Conservation (phyloP, 345 rosid genomes). For the Noccaea bulbosa region DNA sequence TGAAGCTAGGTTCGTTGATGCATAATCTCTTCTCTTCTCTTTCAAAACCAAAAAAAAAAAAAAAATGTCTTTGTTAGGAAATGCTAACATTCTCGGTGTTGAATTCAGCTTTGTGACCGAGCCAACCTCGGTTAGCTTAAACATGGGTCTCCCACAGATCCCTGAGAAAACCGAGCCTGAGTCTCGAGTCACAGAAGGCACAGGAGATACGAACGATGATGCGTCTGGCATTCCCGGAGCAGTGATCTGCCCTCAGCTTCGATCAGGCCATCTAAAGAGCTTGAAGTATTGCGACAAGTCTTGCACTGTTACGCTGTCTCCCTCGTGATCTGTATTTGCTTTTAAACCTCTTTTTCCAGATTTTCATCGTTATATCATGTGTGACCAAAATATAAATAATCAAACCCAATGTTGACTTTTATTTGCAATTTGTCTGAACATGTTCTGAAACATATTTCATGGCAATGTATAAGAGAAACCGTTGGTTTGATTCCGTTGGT, state of each 20-base stretch:
- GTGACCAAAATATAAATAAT: constrained; percentile 10
- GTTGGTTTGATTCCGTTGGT: background rate
- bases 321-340: constrained; percentile 49
- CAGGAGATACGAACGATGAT: constrained; percentile 32
- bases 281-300: constrained; percentile 66
- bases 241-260: constrained; percentile 53
- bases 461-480: background rate
- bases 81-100: constrained; percentile 27
- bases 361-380: constrained; percentile 19
- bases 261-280: constrained; percentile 63
- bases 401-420: background rate
- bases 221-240: constrained; percentile 58
- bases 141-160: constrained; percentile 58
- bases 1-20: constrained; percentile 68
- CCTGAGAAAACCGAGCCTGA: constrained; percentile 43
- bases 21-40: constrained; percentile 12
- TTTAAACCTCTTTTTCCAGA: constrained; percentile 9
- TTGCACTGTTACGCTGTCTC: constrained; percentile 62
- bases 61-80: background rate
- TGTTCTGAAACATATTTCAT: background rate
- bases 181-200: constrained; percentile 36
- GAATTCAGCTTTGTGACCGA: constrained; percentile 72
- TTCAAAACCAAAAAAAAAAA: constrained; percentile 7
- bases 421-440: constrained; percentile 23
- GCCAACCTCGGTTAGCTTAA: constrained; percentile 67